A percentile compares a stretch with the other conserved stretches of the same genome.
Evolutionary conservation across 2,329 filamentous ascomycete species (phyloP).

Genomic region (Fusarium anguioides): DNA sequence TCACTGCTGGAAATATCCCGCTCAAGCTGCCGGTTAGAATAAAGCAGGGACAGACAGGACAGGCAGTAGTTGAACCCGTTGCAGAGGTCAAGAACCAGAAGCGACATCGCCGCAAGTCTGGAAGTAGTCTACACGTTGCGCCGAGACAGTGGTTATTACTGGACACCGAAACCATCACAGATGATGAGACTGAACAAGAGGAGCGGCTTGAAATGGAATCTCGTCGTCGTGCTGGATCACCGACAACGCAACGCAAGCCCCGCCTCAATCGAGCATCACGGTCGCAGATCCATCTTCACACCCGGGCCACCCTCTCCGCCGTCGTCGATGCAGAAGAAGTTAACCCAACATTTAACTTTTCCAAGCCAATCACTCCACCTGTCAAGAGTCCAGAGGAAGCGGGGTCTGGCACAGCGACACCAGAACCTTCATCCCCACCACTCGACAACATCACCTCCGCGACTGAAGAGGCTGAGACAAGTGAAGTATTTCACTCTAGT

Average conservation of each 20-base stretch:
- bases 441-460: slow-evolving; percentile 36
- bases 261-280: slow-evolving; percentile 57
- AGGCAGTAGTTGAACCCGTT: slow-evolving; percentile 29
- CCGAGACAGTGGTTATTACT: slow-evolving; percentile 51
- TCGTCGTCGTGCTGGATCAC: slow-evolving; percentile 46
- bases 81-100: slow-evolving; percentile 48
- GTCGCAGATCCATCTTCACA: slow-evolving; percentile 51
- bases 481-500: slow-evolving; percentile 49
- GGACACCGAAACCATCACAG: slow-evolving; percentile 54
- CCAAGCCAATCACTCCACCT: slow-evolving; percentile 48
- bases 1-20: slow-evolving; percentile 46
- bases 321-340: slow-evolving; percentile 28
- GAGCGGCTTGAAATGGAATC: slow-evolving; percentile 57
- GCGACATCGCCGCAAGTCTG: slow-evolving; percentile 61
- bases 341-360: slow-evolving; percentile 51
- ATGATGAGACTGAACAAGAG: slow-evolving; percentile 58
- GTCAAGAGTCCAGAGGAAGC: neutral
- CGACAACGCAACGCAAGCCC: slow-evolving; percentile 52
- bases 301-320: slow-evolving; percentile 29
- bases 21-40: slow-evolving; percentile 34
- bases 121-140: slow-evolving; percentile 58
- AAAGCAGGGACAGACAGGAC: slow-evolving; percentile 27
- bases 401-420: slow-evolving; percentile 7
- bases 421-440: slow-evolving; percentile 18
- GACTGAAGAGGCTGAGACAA: slow-evolving; percentile 49